Evolutionary conservation across 441 rosid genomes (phyloP), one percentile per base, ranked within the genome.

Genomic region (Bocquillonia castaneifolia): DNA sequence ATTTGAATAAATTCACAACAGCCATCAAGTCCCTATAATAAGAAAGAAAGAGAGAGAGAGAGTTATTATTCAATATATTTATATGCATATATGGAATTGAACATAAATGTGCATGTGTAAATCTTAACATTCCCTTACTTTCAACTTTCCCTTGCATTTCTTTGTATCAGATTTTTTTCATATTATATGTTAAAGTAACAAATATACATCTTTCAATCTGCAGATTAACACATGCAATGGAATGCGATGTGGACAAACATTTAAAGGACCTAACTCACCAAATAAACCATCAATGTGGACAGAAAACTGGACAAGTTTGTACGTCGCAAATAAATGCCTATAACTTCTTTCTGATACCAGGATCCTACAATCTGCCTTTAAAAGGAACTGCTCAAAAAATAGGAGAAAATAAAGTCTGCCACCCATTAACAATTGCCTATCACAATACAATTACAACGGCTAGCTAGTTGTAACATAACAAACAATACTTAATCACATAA

Each of bases 211-310:
- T 53, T 64, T 59, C 61, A 52, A 68, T 39, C 36, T 55, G 53
- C 80, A 88, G 97, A 84, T 91, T 57, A 91, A 91, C 70, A 59
- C 97, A 59, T 88, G 95, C 81, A 91, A 88, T 52, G 95, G 95
- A 51, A 71, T 82, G 82, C 51, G 67, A 64, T 88, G 97, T 70
- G 93, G 90, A 66, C 84, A 76, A 76, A 84, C 85, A 63, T 91
- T 84, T 68, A 47, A 61, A 74, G 95, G 93, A 47, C 91, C 97
- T 4, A 91, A 91, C 71, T 77, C 86, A 22, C 90, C 88, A 42
- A 73, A 79, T 50, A 91, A 91, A 66, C 97, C 95, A 37, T 65
- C 88, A 44, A 76, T 91, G 37, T 91, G 95, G 97, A 91, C 97
- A 9, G 97, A 91, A 72, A 76, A 87, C 75, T 91, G 95, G 95